These are phyloP conservation scores for Podospora bellae-mahoneyi DNA, from an alignment of 495 filamentous ascomycete genomes.

Conservation along the genomic window DNA sequence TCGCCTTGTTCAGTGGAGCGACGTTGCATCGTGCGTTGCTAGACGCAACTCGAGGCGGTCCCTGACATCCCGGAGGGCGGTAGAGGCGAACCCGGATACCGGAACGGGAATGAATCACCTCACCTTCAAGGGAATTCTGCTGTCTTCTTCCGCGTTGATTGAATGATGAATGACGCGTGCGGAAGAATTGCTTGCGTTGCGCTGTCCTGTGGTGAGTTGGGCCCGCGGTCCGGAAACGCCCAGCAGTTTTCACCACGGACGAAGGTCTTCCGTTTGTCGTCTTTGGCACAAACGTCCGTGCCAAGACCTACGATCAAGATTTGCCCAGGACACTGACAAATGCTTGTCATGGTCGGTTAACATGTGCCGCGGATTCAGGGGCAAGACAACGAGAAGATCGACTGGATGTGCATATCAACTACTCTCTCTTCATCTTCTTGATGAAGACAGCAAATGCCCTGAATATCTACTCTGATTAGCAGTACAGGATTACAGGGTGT, in stretches of 20 bases:
- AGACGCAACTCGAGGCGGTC: slow-evolving; percentile 13
- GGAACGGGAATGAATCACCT: slow-evolving; percentile 21
- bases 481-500: not conserved
- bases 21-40: slow-evolving; percentile 11
- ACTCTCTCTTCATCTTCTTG: not conserved
- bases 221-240: not conserved
- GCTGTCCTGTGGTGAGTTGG: not conserved
- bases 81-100: slow-evolving; percentile 20
- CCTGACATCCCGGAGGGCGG: slow-evolving; percentile 22
- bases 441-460: not conserved
- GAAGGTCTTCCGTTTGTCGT: slow-evolving; percentile 17
- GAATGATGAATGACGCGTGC: not conserved
- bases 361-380: not conserved
- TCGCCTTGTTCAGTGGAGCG: slow-evolving; percentile 8
- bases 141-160: not conserved
- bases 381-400: not conserved
- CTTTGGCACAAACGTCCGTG: slow-evolving; percentile 13
- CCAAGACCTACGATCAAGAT: slow-evolving; percentile 8
- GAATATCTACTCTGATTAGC: not conserved
- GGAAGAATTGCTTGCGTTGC: not conserved
- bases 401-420: not conserved
- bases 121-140: not conserved
- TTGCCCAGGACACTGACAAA: slow-evolving; percentile 4
- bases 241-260: slow-evolving; percentile 16
- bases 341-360: not conserved